These are phyloP conservation scores for Backusella tarrabulga DNA, from an alignment of 192 early-diverging fungal genomes.

Conservation along the genomic window DNA sequence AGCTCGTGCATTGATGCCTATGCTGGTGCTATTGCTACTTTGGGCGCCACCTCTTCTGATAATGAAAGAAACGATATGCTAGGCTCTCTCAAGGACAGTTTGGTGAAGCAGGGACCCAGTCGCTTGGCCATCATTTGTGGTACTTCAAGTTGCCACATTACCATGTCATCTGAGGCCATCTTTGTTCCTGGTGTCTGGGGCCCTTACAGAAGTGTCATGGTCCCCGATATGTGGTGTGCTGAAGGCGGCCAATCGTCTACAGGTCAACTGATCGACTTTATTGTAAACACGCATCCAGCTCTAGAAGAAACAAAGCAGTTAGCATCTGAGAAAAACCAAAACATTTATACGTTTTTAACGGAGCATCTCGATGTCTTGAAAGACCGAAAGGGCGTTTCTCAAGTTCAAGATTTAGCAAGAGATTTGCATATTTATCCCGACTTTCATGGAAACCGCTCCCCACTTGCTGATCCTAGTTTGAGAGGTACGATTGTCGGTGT, in stretches of 20 bases:
- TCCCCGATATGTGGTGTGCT: conserved; percentile 53
- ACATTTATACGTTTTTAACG: conserved; percentile 57
- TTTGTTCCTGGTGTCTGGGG: conserved; percentile 62
- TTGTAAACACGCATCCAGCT: conserved; percentile 58
- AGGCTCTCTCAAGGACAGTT: background rate
- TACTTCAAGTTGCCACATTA: conserved; percentile 73
- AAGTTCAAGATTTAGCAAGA: conserved; percentile 38
- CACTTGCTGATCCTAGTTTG: conserved; percentile 61
- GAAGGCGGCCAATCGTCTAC: conserved; percentile 80
- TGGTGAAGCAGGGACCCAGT: conserved; percentile 9
- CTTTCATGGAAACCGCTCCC: conserved; percentile 75
- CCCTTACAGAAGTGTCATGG: conserved; percentile 58
- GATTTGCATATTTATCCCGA: conserved; percentile 71
- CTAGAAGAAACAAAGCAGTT: conserved; percentile 32
- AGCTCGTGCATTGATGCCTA: conserved; percentile 75
- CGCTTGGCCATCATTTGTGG: conserved; percentile 67
- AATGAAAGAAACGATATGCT: conserved; percentile 3
- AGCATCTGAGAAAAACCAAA: conserved; percentile 11
- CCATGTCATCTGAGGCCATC: conserved; percentile 46
- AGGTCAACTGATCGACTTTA: conserved; percentile 63
- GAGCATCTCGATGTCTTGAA: conserved; percentile 34
- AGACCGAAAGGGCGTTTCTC: conserved; percentile 8
- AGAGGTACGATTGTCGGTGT: conserved; percentile 58
- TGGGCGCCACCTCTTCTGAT: conserved; percentile 41
- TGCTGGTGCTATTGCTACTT: conserved; percentile 60